phyloP scores from a whole-genome alignment of 352 stramenopile species.

The Pythium phragmiticola region DNA sequence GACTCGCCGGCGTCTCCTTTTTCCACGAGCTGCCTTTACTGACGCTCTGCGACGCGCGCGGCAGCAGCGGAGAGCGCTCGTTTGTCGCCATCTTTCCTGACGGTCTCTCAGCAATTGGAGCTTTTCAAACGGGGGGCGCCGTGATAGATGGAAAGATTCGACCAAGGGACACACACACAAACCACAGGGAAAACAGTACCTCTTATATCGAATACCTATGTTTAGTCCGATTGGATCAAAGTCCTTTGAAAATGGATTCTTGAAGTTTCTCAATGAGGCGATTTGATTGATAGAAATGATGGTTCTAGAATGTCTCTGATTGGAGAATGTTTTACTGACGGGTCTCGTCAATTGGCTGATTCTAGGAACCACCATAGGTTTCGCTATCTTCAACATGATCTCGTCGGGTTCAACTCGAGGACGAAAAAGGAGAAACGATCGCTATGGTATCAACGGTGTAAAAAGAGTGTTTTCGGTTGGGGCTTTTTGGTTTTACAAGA shows the following conservation, averaged over 20 bases:
- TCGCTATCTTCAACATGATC: constrained; percentile 22
- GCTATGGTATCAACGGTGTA: background rate
- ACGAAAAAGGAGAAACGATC: background rate
- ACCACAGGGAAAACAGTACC: background rate
- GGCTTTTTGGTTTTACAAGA: constrained; percentile 6
- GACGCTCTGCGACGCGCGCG: background rate
- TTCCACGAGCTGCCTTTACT: background rate
- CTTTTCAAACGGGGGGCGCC: background rate
- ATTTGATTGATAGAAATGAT: constrained; percentile 14
- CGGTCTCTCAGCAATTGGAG: background rate
- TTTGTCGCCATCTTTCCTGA: background rate
- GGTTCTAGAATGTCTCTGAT: constrained; percentile 6
- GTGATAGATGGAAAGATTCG: background rate
- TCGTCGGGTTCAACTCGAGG: background rate
- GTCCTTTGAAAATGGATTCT: constrained; percentile 20
- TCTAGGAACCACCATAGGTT: background rate
- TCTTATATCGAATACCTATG: background rate
- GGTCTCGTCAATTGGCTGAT: constrained; percentile 16
- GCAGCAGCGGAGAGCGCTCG: constrained; percentile 17
- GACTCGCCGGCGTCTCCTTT: constrained; percentile 4
- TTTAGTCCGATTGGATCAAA: background rate
- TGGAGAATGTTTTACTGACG: constrained; percentile 17
- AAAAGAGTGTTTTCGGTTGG: background rate
- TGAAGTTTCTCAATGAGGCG: constrained; percentile 1
- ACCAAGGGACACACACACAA: background rate